Evolutionary conservation across 2,329 filamentous ascomycete genomes (phyloP).

Genomic region (Clarireedia sp.): DNA sequence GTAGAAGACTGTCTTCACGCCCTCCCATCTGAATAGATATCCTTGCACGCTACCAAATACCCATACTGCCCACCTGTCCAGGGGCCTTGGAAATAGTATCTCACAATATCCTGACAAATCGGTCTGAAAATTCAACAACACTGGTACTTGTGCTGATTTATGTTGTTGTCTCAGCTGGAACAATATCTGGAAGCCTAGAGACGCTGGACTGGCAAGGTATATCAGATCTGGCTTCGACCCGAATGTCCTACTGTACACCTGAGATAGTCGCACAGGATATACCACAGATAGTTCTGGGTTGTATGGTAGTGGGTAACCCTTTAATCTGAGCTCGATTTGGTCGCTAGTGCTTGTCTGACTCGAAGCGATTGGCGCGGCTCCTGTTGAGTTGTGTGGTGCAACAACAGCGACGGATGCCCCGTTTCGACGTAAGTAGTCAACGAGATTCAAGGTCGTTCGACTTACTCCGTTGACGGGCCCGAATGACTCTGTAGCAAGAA

Average conservation of each 20-base stretch:
- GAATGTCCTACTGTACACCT: constrained; percentile 53
- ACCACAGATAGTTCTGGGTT: constrained; percentile 64
- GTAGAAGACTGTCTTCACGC: constrained; percentile 61
- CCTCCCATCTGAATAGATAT: constrained; percentile 54
- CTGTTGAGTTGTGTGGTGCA: constrained; percentile 46
- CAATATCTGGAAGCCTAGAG: constrained; percentile 62
- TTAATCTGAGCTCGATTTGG: constrained; percentile 47
- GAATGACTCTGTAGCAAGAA: constrained; percentile 64
- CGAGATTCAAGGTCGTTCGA: constrained; percentile 60
- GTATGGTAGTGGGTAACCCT: constrained; percentile 60
- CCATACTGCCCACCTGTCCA: constrained; percentile 54
- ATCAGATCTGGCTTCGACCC: constrained; percentile 53
- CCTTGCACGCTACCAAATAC: constrained; percentile 57
- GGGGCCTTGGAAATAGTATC: constrained; percentile 57
- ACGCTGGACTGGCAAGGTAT: constrained; percentile 62
- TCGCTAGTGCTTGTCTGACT: constrained; percentile 24
- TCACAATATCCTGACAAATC: constrained; percentile 62
- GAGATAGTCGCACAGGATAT: constrained; percentile 58
- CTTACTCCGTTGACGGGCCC: constrained; percentile 69
- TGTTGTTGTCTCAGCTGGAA: constrained; percentile 57
- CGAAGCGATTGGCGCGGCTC: constrained; percentile 26
- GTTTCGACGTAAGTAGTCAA: constrained; percentile 57
- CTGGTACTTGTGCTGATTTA: constrained; percentile 44
- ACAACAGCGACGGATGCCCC: constrained; percentile 59
- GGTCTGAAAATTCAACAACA: constrained; percentile 65